phyloP scores from a whole-genome alignment of 441 rosid genomes.

The Viola pubescens region DNA sequence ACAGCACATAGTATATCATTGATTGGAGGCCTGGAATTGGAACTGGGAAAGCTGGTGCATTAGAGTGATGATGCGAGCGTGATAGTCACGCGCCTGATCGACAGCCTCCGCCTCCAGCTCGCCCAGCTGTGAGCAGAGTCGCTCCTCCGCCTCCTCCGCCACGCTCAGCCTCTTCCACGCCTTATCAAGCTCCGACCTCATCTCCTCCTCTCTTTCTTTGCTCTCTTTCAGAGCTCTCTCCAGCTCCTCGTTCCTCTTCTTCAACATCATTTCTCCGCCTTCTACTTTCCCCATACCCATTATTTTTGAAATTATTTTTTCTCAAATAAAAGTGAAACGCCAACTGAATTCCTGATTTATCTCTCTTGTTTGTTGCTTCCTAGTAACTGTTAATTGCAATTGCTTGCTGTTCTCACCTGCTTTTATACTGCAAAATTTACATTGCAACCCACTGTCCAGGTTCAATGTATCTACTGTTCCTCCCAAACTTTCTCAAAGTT shows the following conservation, averaged over 20 bases:
- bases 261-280: slow-evolving; percentile 21
- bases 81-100: slow-evolving; percentile 57
- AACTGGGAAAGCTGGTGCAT: slow-evolving; percentile 46
- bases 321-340: not conserved
- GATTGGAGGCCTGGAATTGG: no score
- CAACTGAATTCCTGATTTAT: not conserved
- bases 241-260: slow-evolving; percentile 54
- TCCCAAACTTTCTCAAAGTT: not conserved
- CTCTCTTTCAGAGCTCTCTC: slow-evolving; percentile 53
- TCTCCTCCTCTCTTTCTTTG: slow-evolving; percentile 48
- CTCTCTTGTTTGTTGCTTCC: not conserved
- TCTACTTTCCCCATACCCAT: slow-evolving; percentile 17
- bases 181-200: slow-evolving; percentile 44
- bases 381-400: not conserved
- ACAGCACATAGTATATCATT: no score
- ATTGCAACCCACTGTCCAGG: slow-evolving; percentile 31
- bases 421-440: no score
- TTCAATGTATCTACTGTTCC: slow-evolving; percentile 39
- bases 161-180: slow-evolving; percentile 44
- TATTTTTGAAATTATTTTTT: slow-evolving; percentile 4
- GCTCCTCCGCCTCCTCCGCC: slow-evolving; percentile 81
- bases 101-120: slow-evolving; percentile 81
- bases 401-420: not conserved
- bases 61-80: slow-evolving; percentile 48
- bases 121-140: slow-evolving; percentile 61